phyloP scores from a whole-genome alignment of 139 green algal species.

The Haematococcus sp. region DNA sequence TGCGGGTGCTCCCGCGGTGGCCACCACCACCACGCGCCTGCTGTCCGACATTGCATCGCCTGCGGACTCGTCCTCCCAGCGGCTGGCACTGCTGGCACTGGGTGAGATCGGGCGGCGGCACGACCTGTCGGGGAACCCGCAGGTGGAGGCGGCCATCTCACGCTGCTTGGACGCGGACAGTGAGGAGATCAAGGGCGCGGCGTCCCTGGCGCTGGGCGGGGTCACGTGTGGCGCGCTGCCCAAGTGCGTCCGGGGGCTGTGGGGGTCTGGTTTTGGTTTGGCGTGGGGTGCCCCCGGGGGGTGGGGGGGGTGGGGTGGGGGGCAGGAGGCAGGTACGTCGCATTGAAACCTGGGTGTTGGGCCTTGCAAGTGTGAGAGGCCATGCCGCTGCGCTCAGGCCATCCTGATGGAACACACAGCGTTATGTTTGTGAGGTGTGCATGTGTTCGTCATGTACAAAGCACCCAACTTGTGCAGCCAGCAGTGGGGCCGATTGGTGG shows the following conservation, averaged over 20 bases:
- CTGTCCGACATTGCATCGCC: neutral
- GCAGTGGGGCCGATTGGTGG: too few species aligned
- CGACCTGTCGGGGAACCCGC: slow-evolving; percentile 62
- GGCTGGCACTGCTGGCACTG: slow-evolving; percentile 83
- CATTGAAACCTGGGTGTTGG: too few species aligned
- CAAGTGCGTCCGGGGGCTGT: slow-evolving; percentile 73
- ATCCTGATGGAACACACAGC: too few species aligned
- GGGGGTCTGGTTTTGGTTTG: too few species aligned
- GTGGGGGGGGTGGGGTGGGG: too few species aligned
- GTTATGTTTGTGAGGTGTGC: too few species aligned
- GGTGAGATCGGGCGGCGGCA: slow-evolving; percentile 78
- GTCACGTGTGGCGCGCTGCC: slow-evolving; percentile 70
- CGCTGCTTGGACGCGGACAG: slow-evolving; percentile 26
- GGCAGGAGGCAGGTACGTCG: too few species aligned
- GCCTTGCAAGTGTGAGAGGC: too few species aligned
- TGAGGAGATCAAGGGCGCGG: slow-evolving; percentile 82
- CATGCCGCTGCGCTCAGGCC: too few species aligned
- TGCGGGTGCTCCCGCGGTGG: slow-evolving; percentile 15
- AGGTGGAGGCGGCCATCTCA: slow-evolving; percentile 38
- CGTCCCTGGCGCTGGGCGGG: slow-evolving; percentile 80
- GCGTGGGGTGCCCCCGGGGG: too few species aligned
- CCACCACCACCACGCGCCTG: slow-evolving; percentile 19
- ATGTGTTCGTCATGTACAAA: too few species aligned
- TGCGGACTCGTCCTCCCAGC: slow-evolving; percentile 23
- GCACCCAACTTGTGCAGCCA: too few species aligned